phyloP scores from a whole-genome alignment of 2,329 filamentous ascomycete species.

The Hypoxylon sp. region DNA sequence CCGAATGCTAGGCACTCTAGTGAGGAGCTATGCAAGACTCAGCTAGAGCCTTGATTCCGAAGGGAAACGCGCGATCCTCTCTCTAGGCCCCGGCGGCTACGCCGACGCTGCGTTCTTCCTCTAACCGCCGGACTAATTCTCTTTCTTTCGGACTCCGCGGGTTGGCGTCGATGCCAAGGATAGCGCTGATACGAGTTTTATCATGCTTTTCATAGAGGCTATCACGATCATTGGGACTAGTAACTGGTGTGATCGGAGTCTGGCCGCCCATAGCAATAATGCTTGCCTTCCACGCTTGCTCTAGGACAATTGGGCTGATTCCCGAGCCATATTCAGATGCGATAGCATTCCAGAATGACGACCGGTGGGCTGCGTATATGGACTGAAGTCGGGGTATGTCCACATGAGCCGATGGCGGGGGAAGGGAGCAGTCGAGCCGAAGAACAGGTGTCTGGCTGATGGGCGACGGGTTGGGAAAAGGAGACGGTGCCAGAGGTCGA shows the following conservation, averaged over 20 bases:
- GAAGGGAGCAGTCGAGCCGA: slow-evolving; percentile 71
- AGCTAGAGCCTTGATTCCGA: slow-evolving; percentile 1
- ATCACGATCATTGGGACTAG: slow-evolving; percentile 66
- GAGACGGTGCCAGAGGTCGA: slow-evolving; percentile 62
- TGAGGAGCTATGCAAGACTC: not conserved
- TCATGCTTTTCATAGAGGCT: slow-evolving; percentile 61
- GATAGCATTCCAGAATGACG: slow-evolving; percentile 80
- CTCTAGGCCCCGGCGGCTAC: slow-evolving; percentile 54
- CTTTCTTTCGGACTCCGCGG: slow-evolving; percentile 70
- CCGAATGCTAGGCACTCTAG: slow-evolving; percentile 6
- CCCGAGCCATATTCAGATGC: slow-evolving; percentile 79
- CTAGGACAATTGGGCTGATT: slow-evolving; percentile 73
- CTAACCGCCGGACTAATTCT: slow-evolving; percentile 70
- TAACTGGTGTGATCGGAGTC: slow-evolving; percentile 67
- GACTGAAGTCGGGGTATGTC: slow-evolving; percentile 76
- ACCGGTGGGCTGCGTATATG: slow-evolving; percentile 78
- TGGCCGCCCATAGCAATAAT: slow-evolving; percentile 58
- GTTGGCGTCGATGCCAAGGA: slow-evolving; percentile 72
- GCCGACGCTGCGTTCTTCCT: slow-evolving; percentile 62
- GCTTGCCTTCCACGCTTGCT: slow-evolving; percentile 77
- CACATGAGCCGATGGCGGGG: slow-evolving; percentile 63
- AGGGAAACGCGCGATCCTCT: not conserved
- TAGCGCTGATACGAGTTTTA: slow-evolving; percentile 74
- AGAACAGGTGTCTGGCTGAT: slow-evolving; percentile 62
- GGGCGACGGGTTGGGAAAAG: slow-evolving; percentile 60